A percentile compares a stretch with the other conserved stretches of the same genome.
phyloP scores from a whole-genome alignment of 2,329 filamentous ascomycete genomes.

The Penicillium sp. region DNA sequence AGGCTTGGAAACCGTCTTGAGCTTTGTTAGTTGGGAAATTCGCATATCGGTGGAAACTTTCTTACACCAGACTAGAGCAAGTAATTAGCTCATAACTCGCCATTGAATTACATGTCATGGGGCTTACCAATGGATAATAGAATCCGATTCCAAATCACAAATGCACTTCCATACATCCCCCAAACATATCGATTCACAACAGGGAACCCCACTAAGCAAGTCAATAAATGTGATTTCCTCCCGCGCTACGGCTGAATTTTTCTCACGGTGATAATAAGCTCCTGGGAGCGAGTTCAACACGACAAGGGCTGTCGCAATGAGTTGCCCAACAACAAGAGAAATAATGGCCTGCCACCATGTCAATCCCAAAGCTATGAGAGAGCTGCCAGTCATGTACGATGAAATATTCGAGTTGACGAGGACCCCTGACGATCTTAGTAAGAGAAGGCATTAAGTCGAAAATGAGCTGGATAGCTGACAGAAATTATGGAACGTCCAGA shows the following conservation, averaged over 20 bases:
- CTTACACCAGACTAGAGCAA: slow-evolving; percentile 17
- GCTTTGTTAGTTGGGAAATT: background rate
- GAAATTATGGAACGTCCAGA: slow-evolving; percentile 50
- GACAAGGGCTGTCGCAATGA: slow-evolving; percentile 46
- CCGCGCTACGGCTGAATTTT: no score
- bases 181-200: slow-evolving; percentile 39
- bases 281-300: slow-evolving; percentile 51
- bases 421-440: slow-evolving; percentile 41
- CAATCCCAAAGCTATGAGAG: slow-evolving; percentile 38
- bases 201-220: slow-evolving; percentile 34
- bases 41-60: background rate
- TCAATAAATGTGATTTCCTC: no score
- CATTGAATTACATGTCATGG: slow-evolving; percentile 30
- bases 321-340: slow-evolving; percentile 35
- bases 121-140: slow-evolving; percentile 41
- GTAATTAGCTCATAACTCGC: slow-evolving; percentile 28
- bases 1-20: slow-evolving; percentile 47
- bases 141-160: slow-evolving; percentile 31
- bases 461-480: slow-evolving; percentile 34
- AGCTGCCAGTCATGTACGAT: slow-evolving; percentile 39
- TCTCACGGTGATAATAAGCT: slow-evolving; percentile 44
- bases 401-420: slow-evolving; percentile 50
- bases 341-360: slow-evolving; percentile 40
- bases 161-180: slow-evolving; percentile 34
- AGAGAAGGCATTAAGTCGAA: background rate